A percentile compares a stretch with the other conserved stretches of the same genome.
Conservation (phyloP, 116 monocot species). For the Iris pallida region DNA sequence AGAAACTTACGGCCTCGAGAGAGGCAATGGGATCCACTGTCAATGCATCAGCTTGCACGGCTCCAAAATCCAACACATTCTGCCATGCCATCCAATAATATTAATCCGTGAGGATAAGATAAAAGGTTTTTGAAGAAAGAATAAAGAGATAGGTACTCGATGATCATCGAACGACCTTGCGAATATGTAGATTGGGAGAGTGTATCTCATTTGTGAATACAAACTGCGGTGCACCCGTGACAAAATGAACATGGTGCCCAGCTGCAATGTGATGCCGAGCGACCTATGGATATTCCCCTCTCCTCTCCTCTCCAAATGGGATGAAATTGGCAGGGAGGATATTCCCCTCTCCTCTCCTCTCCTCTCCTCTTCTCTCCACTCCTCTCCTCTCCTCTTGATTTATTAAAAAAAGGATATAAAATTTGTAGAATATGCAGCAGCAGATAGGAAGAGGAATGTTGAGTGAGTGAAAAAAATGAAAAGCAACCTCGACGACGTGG, state of each 20-base stretch:
- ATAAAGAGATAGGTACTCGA: background rate
- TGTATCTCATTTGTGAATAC: conserved; percentile 9
- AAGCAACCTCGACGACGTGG: conserved; percentile 42
- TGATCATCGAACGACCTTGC: background rate
- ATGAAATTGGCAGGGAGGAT: no score
- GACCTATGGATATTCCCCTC: conserved; percentile 7
- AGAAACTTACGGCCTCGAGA: background rate
- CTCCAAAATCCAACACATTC: conserved; percentile 13
- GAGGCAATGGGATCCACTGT: conserved; percentile 11
- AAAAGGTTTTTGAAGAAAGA: background rate
- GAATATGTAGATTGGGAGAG: conserved; percentile 5
- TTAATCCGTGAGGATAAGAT: background rate
- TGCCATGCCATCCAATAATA: background rate
- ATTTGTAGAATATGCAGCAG: no score
- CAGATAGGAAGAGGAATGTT: background rate
- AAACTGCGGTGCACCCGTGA: conserved; percentile 9
- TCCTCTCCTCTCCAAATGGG: no score
- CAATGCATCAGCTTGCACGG: conserved; percentile 12
- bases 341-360: no score
- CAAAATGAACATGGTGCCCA: conserved; percentile 10
- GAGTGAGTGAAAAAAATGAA: no score
- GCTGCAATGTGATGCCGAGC: conserved; percentile 10
- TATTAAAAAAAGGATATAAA: no score
- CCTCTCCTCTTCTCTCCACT: no score
- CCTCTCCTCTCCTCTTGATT: no score